Percentiles rank a stretch among this genome's conserved stretches.
These are phyloP conservation scores for Alloteropsis semialata DNA, from an alignment of 176 grass and related monocot species.

Conservation along the genomic window DNA sequence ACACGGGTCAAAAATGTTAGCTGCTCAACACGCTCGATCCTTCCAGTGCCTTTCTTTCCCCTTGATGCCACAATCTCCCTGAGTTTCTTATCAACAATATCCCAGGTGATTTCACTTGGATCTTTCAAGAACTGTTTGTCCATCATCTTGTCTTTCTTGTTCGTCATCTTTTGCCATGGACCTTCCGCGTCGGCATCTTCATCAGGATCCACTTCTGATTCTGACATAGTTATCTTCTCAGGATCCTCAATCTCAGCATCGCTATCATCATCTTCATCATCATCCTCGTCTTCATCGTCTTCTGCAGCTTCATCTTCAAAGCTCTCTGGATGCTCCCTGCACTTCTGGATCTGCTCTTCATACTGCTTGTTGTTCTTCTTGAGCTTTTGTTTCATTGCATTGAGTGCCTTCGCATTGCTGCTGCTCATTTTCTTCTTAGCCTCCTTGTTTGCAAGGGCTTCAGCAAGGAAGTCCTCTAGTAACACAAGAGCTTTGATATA, in stretches of 20 bases:
- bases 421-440: constrained; percentile 99
- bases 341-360: constrained; percentile 68
- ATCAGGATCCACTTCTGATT: constrained; percentile 50
- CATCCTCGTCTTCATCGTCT: constrained; percentile 38
- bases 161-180: constrained; percentile 46
- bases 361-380: constrained; percentile 98
- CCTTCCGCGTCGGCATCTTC: constrained; percentile 22
- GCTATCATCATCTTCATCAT: constrained; percentile 42
- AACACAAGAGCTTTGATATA: constrained; percentile 89
- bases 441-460: constrained; percentile 95
- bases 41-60: constrained; percentile 91
- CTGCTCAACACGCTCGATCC: constrained; percentile 93
- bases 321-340: constrained; percentile 59
- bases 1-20: constrained; percentile 84
- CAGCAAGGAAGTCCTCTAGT: constrained; percentile 83
- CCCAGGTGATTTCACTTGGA: constrained; percentile 95
- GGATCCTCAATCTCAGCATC: constrained; percentile 58
- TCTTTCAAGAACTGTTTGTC: constrained; percentile 90
- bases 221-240: constrained; percentile 32
- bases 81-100: constrained; percentile 83
- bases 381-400: constrained; percentile 86
- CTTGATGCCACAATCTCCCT: constrained; percentile 90
- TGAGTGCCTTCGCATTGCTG: constrained; percentile 83
- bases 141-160: constrained; percentile 76
- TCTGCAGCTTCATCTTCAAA: constrained; percentile 60